phyloP scores from a whole-genome alignment of 2,329 filamentous ascomycete species.

The Aspergillus pseudonomiae region DNA sequence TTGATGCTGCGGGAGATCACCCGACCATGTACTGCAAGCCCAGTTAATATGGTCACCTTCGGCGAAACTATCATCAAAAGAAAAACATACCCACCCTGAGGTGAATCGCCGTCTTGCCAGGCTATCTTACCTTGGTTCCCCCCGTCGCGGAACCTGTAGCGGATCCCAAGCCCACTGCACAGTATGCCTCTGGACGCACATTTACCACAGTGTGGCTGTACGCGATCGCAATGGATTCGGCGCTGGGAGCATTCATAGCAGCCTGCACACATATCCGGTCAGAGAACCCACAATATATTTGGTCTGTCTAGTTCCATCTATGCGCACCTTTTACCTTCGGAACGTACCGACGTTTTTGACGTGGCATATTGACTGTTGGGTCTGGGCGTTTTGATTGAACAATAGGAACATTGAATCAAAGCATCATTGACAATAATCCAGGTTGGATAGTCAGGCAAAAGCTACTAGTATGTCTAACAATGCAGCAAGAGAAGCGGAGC shows the following conservation, averaged over 20 bases:
- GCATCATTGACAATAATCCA: neutral
- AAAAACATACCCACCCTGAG: neutral
- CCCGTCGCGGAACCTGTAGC: slow-evolving; percentile 18
- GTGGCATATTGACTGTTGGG: neutral
- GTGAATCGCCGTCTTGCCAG: neutral
- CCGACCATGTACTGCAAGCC: neutral
- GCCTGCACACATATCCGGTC: slow-evolving; percentile 19
- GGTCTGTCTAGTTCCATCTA: neutral
- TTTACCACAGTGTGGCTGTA: slow-evolving; percentile 13
- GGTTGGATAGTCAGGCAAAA: neutral
- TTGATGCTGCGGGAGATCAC: neutral
- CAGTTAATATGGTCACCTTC: neutral
- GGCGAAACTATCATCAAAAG: neutral
- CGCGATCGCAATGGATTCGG: slow-evolving; percentile 19
- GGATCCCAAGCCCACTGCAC: slow-evolving; percentile 13
- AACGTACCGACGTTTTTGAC: slow-evolving; percentile 4
- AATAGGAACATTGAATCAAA: neutral
- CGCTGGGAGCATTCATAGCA: slow-evolving; percentile 22
- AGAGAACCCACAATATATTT: neutral
- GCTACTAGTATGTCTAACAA: neutral
- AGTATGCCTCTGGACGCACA: slow-evolving; percentile 15
- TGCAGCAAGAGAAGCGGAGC: neutral
- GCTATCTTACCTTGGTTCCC: slow-evolving; percentile 1
- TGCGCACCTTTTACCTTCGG: slow-evolving; percentile 4
- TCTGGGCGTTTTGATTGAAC: neutral